These are phyloP conservation scores for Annulohypoxylon nitens DNA, from an alignment of 495 filamentous ascomycete genomes.

Conservation along the genomic window DNA sequence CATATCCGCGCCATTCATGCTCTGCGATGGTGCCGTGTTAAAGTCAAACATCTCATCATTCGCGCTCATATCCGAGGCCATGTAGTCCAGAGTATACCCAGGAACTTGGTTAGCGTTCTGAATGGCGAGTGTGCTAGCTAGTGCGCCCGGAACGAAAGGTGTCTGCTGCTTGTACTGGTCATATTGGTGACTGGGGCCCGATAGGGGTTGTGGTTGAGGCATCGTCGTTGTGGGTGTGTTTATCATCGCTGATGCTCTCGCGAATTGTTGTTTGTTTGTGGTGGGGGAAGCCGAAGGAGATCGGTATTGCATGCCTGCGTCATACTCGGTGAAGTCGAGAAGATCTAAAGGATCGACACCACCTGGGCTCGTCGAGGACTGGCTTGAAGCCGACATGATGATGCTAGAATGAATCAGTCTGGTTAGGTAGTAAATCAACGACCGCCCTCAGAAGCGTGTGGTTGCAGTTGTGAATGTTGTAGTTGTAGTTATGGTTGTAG, in stretches of 20 bases:
- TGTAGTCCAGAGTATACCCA: conserved; percentile 66
- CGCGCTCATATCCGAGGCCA: conserved; percentile 59
- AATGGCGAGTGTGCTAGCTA: conserved; percentile 76
- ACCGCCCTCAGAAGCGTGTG: background rate
- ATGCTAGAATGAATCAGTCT: background rate
- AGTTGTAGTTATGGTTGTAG: background rate
- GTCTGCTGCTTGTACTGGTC: conserved; percentile 92
- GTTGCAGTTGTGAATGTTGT: background rate
- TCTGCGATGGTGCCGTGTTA: conserved; percentile 64
- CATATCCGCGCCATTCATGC: conserved; percentile 65
- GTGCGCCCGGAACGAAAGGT: conserved; percentile 81
- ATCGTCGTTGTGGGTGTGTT: conserved; percentile 52
- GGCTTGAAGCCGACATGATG: conserved; percentile 42
- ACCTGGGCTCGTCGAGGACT: conserved; percentile 54
- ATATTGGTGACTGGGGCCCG: conserved; percentile 92
- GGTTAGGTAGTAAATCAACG: background rate
- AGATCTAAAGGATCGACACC: conserved; percentile 48
- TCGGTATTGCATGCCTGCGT: conserved; percentile 53
- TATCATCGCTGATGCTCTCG: conserved; percentile 55
- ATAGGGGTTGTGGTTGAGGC: conserved; percentile 68
- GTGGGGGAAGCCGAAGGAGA: conserved; percentile 64
- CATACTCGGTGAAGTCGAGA: conserved; percentile 64
- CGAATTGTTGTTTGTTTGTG: conserved; percentile 54
- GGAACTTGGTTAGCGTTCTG: conserved; percentile 67
- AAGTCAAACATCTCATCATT: conserved; percentile 70